Conservation (phyloP, 2,329 filamentous ascomycete genomes). For the Diaporthe citriasiana region DNA sequence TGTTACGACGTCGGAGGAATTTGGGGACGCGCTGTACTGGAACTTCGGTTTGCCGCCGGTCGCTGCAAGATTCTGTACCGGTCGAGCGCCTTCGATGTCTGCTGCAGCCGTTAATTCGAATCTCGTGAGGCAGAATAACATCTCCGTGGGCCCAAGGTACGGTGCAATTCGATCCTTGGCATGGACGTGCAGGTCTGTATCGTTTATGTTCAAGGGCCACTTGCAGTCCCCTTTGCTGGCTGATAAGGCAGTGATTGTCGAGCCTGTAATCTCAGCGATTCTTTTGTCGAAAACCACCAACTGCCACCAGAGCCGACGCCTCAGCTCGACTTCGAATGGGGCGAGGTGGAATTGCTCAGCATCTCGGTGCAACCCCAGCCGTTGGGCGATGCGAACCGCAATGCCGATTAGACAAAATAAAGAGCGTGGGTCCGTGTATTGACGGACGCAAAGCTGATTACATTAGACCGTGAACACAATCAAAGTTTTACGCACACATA, state of each 20-base stretch:
- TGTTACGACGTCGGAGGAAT: constrained; percentile 59
- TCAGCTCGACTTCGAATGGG: constrained; percentile 76
- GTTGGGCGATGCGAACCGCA: constrained; percentile 76
- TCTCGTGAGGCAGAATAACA: constrained; percentile 70
- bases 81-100: constrained; percentile 57
- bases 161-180: constrained; percentile 67
- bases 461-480: constrained; percentile 46
- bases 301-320: constrained; percentile 82
- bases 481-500: not conserved
- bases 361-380: constrained; percentile 78
- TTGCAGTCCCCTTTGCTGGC: constrained; percentile 67
- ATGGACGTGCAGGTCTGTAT: constrained; percentile 70
- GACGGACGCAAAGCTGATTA: constrained; percentile 67
- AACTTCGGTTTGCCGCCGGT: constrained; percentile 44
- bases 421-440: constrained; percentile 72
- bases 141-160: constrained; percentile 69
- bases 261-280: constrained; percentile 75
- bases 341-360: constrained; percentile 63
- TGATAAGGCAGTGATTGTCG: constrained; percentile 68
- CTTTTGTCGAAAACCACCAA: constrained; percentile 78
- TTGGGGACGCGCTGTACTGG: constrained; percentile 53
- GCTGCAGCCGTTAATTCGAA: constrained; percentile 70
- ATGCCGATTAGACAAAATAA: constrained; percentile 74
- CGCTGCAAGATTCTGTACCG: constrained; percentile 24
- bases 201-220: constrained; percentile 73